These are phyloP conservation scores for Podospora tetraspora DNA, from an alignment of 495 filamentous ascomycete species.

Conservation along the genomic window DNA sequence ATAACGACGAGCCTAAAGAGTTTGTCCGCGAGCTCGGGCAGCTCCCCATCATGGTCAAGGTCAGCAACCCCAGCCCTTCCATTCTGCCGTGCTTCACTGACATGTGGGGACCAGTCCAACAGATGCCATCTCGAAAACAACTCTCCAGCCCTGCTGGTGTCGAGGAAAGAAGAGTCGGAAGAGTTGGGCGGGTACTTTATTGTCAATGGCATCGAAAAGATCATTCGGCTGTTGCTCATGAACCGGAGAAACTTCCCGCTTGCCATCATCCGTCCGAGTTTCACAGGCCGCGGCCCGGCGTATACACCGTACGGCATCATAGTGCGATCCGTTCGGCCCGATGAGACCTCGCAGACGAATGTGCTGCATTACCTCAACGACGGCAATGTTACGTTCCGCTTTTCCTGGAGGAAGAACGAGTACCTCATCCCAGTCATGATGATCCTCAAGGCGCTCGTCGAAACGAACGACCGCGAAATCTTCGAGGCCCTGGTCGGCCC, in stretches of 20 bases:
- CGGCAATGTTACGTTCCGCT: conserved; percentile 92
- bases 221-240: conserved; percentile 87
- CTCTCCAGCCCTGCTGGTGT: conserved; percentile 72
- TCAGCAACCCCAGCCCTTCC: conserved; percentile 29
- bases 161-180: conserved; percentile 86
- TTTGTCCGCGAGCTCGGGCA: conserved; percentile 77
- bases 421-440: conserved; percentile 92
- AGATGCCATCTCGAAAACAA: conserved; percentile 84
- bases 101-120: conserved; percentile 56
- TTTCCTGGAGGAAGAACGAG: conserved; percentile 97
- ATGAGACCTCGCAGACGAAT: conserved; percentile 96
- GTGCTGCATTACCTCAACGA: conserved; percentile 92
- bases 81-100: conserved; percentile 7
- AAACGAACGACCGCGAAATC: conserved; percentile 94
- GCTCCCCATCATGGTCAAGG: conserved; percentile 88
- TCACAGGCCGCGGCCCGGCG: conserved; percentile 71
- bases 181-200: conserved; percentile 93
- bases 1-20: conserved; percentile 76
- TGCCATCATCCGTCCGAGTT: conserved; percentile 86
- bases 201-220: conserved; percentile 92
- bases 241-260: conserved; percentile 88
- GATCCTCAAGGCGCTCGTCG: conserved; percentile 89
- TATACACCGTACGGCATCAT: conserved; percentile 89
- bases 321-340: conserved; percentile 83
- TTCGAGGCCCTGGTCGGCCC: conserved; percentile 81